Conservation (phyloP, 106 monocot genomes). For the Iris macrosiphon region DNA sequence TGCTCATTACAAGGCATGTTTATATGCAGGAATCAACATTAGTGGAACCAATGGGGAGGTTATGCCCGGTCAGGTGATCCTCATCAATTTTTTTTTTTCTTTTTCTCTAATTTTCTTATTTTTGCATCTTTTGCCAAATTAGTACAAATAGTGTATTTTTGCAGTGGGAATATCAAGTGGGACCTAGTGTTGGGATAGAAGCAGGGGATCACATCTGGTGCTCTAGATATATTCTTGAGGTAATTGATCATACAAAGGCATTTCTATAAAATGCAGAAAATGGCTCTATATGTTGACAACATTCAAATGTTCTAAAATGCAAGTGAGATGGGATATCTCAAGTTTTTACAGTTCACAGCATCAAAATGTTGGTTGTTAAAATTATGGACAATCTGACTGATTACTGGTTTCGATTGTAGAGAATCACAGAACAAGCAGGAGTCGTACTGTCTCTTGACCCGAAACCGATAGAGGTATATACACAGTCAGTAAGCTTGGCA, state of each 20-base stretch:
- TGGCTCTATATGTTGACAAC: no score
- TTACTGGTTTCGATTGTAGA: slow-evolving; percentile 20
- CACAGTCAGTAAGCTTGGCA: not conserved
- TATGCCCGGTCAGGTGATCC: slow-evolving; percentile 68
- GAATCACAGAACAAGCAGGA: slow-evolving; percentile 85
- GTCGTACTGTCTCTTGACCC: slow-evolving; percentile 81
- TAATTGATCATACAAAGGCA: no score
- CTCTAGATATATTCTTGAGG: slow-evolving; percentile 79
- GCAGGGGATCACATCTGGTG: slow-evolving; percentile 62
- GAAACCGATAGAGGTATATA: slow-evolving; percentile 73
- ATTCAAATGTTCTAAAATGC: no score
- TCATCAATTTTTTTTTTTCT: not conserved
- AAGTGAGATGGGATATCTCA: no score
- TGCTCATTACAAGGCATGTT: slow-evolving; percentile 69
- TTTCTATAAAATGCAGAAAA: no score
- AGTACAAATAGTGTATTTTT: not conserved
- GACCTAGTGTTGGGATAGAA: slow-evolving; percentile 56
- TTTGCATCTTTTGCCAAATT: no score
- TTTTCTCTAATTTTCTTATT: slow-evolving; percentile 1
- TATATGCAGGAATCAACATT: slow-evolving; percentile 61
- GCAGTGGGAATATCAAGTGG: slow-evolving; percentile 89
- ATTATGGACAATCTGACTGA: not conserved
- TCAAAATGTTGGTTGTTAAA: not conserved
- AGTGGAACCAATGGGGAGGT: slow-evolving; percentile 78
- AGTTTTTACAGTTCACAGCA: not conserved